Base-by-base conservation (phyloP, 208 protist species). In the Wallacemonas collosoma region DNA sequence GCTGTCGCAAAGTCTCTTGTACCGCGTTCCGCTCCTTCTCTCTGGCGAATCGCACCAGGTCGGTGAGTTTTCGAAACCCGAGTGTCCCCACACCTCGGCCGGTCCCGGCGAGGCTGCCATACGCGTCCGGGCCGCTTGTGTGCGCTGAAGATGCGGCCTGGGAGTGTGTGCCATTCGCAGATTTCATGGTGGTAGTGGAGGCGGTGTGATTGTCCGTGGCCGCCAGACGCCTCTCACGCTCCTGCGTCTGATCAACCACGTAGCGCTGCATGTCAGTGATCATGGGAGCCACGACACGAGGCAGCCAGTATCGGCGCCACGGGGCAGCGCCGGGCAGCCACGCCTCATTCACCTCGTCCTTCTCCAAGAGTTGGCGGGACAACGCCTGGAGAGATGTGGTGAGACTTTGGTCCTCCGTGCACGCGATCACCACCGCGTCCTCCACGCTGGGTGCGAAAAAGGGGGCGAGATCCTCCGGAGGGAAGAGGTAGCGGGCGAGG, bases 341-440 rank as follows among this genome's bases (percentile, higher is more conserved):
- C 58, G 91, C 91, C 76, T 96, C 91, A 15, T 77, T 78, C 38
- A 94, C 81, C 71, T 96, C 91, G 47, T 88, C 83, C 50, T 87
- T 76, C 17, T 81, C 77, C 44, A 96, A 75, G 45, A 94, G 66
- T 39, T 82, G 71, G 51, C 65, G 79, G 36, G 73, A 73, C 41
- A 96, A 72, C 12, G 84, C 76, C 48, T 66, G 65, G 79, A 96
- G 84, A 2, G 89, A 62, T n/a, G 47, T 63, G 2, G 91, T 94
- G 53, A 85, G 73, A 48, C 77, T 72, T 4, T 60, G 74, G 47
- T 89, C 91, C 56, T 83, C 80, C 3, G 75, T 74, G 78, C 79
- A 86, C 41, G 89, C 78, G 47, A 96, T 85, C n/a, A 84, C 69
- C 35, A 91, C 85, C 60, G 81, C 85, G 73, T 95, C 90, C n/a